phyloP scores from a whole-genome alignment of 225 moss, liverwort and hornwort species.

The Sphagnum tenellum region DNA sequence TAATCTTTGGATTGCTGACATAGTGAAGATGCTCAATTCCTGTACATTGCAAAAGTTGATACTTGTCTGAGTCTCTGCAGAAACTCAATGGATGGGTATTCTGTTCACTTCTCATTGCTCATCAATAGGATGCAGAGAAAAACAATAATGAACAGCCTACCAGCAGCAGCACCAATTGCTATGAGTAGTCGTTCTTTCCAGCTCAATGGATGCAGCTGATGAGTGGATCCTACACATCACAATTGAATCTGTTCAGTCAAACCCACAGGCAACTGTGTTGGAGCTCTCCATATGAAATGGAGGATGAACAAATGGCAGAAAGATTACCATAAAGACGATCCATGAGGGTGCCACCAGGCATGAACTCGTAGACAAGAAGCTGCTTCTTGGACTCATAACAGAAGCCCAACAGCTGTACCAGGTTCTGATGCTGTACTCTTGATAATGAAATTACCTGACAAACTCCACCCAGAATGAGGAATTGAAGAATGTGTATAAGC shows the following conservation, averaged over 20 bases:
- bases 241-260: neutral
- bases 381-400: conserved; percentile 57
- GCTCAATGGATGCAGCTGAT: conserved; percentile 43
- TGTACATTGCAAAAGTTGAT: neutral
- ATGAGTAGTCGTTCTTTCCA: conserved; percentile 60
- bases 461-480: neutral
- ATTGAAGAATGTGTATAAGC: too few relatives aligned
- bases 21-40: conserved; percentile 24
- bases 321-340: conserved; percentile 61
- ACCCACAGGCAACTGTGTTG: neutral
- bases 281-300: too few relatives aligned
- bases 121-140: neutral
- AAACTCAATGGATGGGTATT: neutral
- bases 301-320: neutral
- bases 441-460: conserved; percentile 56
- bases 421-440: conserved; percentile 52
- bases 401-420: conserved; percentile 55
- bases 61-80: neutral
- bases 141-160: conserved; percentile 9
- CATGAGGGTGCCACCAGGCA: conserved; percentile 62
- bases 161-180: conserved; percentile 63
- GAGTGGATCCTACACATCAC: conserved; percentile 23
- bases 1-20: conserved; percentile 15
- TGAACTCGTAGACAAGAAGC: conserved; percentile 66
- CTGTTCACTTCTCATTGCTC: neutral